A percentile compares a stretch with the other conserved stretches of the same genome.
Evolutionary conservation across 352 stramenopile species (phyloP).

Genomic region (Globisporangium acanthophoron): DNA sequence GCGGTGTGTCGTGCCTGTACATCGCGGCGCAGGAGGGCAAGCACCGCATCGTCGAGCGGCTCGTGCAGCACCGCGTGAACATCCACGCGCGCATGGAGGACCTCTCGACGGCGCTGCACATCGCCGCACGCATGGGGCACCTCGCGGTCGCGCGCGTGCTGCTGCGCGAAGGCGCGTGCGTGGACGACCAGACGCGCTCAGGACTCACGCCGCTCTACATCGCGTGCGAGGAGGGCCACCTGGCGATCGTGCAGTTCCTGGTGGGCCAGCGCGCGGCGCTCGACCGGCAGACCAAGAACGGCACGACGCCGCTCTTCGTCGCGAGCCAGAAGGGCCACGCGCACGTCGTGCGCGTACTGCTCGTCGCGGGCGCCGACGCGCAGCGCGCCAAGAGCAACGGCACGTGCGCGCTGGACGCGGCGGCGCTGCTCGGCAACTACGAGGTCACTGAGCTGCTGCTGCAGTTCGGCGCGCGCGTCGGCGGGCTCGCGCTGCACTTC

Average conservation of each 20-base stretch:
- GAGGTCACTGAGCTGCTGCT: slow-evolving; percentile 57
- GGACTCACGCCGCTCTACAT: slow-evolving; percentile 79
- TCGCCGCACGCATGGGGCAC: slow-evolving; percentile 76
- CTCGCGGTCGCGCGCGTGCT: slow-evolving; percentile 43
- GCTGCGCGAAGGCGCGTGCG: slow-evolving; percentile 37
- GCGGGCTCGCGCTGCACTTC: slow-evolving; percentile 65
- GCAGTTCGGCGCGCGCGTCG: slow-evolving; percentile 56
- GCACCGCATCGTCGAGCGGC: slow-evolving; percentile 41
- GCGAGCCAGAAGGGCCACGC: slow-evolving; percentile 68
- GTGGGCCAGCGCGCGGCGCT: slow-evolving; percentile 27
- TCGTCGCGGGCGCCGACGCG: slow-evolving; percentile 43
- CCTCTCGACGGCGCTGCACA: slow-evolving; percentile 68
- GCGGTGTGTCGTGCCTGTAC: slow-evolving; percentile 74
- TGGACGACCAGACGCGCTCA: slow-evolving; percentile 75
- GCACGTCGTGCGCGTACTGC: slow-evolving; percentile 48
- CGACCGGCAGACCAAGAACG: slow-evolving; percentile 42
- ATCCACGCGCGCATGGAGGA: slow-evolving; percentile 74
- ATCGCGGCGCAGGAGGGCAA: slow-evolving; percentile 81
- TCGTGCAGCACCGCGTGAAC: slow-evolving; percentile 44
- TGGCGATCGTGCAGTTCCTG: slow-evolving; percentile 54
- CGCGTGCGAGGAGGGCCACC: slow-evolving; percentile 77
- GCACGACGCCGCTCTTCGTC: slow-evolving; percentile 69
- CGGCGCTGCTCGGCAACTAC: slow-evolving; percentile 54
- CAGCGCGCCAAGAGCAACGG: slow-evolving; percentile 67
- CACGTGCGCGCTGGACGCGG: slow-evolving; percentile 67